phyloP scores from a whole-genome alignment of 768 basidiomycete species.

The Mycena filopes region DNA sequence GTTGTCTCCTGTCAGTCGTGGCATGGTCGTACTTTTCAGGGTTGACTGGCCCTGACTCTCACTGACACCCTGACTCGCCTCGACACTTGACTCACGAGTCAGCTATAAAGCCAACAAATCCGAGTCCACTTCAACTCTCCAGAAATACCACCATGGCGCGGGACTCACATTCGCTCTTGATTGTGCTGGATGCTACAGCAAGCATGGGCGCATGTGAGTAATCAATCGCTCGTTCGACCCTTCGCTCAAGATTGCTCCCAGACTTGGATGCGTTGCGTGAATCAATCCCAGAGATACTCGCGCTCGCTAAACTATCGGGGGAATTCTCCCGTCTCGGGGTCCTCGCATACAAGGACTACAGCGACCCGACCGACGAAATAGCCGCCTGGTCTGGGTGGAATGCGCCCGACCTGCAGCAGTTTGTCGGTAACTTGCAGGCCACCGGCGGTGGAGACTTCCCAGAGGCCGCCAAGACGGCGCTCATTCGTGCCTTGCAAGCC shows the following conservation, averaged over 20 bases:
- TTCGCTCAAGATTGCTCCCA: constrained; percentile 1
- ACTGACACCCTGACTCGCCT: too few relatives aligned
- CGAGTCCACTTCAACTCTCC: neutral
- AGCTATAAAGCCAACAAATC: too few relatives aligned
- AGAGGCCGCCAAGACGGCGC: constrained; percentile 42
- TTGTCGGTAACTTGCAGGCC: constrained; percentile 29
- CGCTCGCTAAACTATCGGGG: constrained; percentile 38
- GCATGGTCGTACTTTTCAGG: too few relatives aligned
- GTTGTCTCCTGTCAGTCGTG: too few relatives aligned
- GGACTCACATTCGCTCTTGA: constrained; percentile 35
- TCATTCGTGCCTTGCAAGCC: constrained; percentile 38
- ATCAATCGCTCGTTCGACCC: too few relatives aligned
- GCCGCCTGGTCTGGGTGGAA: constrained; percentile 41
- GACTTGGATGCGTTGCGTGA: constrained; percentile 35
- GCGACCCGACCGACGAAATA: constrained; percentile 30
- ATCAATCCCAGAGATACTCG: constrained; percentile 41
- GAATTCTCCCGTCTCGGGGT: constrained; percentile 40
- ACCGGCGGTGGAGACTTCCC: constrained; percentile 41
- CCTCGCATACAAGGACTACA: constrained; percentile 40
- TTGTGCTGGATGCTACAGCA: constrained; percentile 39
- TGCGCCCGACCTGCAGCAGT: constrained; percentile 30
- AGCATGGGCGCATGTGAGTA: constrained; percentile 40
- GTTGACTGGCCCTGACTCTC: too few relatives aligned
- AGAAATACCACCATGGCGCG: neutral
- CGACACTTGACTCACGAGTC: too few relatives aligned